A percentile compares a stretch with the other conserved stretches of the same genome.
Conservation (phyloP, 2,329 filamentous ascomycete species). For the Alternaria solani region DNA sequence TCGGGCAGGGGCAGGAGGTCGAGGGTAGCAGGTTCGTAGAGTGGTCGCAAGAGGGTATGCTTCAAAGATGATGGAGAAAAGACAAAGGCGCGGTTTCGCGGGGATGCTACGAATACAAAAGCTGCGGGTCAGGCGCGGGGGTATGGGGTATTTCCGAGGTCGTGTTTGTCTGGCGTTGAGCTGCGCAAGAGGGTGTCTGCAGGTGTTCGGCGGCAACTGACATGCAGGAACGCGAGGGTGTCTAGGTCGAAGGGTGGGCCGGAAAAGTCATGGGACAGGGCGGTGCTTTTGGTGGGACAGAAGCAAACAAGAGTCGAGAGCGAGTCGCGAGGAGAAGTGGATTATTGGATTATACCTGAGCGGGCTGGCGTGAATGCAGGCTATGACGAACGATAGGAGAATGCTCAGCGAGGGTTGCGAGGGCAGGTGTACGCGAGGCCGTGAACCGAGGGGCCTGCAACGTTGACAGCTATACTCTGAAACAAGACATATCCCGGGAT, state of each 20-base stretch:
- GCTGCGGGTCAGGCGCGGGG: background rate
- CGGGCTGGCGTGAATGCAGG: slow-evolving; percentile 24
- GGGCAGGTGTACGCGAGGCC: slow-evolving; percentile 23
- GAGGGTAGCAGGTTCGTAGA: background rate
- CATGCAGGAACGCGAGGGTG: background rate
- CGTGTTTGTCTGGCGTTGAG: background rate
- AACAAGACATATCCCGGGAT: slow-evolving; percentile 6
- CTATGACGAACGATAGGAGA: slow-evolving; percentile 26
- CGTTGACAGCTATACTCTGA: slow-evolving; percentile 10
- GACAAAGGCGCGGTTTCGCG: background rate
- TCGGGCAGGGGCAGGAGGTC: background rate
- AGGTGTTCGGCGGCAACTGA: background rate
- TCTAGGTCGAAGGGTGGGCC: slow-evolving; percentile 1
- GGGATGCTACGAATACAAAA: slow-evolving; percentile 8
- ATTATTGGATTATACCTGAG: slow-evolving; percentile 24
- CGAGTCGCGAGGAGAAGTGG: slow-evolving; percentile 18
- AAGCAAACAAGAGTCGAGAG: background rate
- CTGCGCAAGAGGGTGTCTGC: background rate
- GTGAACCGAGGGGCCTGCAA: slow-evolving; percentile 13
- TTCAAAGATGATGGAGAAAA: slow-evolving; percentile 9
- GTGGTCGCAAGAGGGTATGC: slow-evolving; percentile 4
- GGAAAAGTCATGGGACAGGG: slow-evolving; percentile 4
- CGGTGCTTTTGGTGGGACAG: slow-evolving; percentile 2
- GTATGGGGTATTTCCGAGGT: background rate
- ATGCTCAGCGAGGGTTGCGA: slow-evolving; percentile 9